Evolutionary conservation across 192 early-diverging fungal genomes (phyloP), one percentile per base, ranked within the genome.

Genomic region (Entophlyctis luteolus): DNA sequence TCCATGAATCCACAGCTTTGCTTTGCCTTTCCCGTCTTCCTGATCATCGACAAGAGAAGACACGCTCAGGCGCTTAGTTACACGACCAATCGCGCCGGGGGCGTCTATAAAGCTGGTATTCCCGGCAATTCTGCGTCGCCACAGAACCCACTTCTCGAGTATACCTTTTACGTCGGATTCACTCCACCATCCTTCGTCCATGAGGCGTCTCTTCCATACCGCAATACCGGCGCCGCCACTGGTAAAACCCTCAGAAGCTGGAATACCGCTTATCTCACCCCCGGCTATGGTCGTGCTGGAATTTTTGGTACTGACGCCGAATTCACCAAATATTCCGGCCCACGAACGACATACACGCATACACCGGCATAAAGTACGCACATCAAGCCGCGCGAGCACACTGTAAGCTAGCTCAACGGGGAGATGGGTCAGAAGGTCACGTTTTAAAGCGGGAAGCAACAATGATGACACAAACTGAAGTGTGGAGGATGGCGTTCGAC

Each of bases 391-490:
- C 25, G 81, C 75, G 22, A 98, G 82, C 70, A 98, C 86, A 53
- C 93, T 87, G 48, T 89, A 82, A 4, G 62, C 48, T 14, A 84
- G 71, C 48, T 84, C 82, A 10, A 79, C 74, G 5, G 80, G 75
- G 31, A 81, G 50, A 31, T 70, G 35, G 5, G 81, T 84, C 5
- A 99, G 58, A 76, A 97, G 95, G 78, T 99, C 94, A 67, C 91
- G 86, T 66, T 94, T 92, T 67, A 98, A 81, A 16, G 89, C 87
- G 1, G 97, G 93, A 45, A 92, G 76, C 57, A 99, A 87, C n/a
- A 93, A 76, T 31, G 89, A 86, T 54, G 88, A 87, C n/a, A 94
- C 88, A 78, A 93, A 93, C 77, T 97, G 93, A 56, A 99, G 83
- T 1, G 90, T 88, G 2, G 87, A 78, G 2, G 88, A 84, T 5